Base-by-base conservation (phyloP, 192 early-diverging fungal genomes). In the Umbelopsis sp. region DNA sequence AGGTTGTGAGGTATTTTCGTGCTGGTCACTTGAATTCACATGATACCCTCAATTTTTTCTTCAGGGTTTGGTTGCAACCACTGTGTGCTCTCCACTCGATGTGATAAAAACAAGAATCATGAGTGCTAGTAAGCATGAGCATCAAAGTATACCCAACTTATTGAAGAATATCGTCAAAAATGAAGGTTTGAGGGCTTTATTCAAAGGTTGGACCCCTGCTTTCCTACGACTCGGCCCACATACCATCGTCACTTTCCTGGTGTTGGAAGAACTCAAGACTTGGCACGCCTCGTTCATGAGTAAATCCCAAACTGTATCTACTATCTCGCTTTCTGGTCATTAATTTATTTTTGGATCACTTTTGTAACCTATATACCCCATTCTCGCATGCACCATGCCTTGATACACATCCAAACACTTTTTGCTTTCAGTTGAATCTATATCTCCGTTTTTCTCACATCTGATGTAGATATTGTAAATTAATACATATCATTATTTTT, bases 191-290 rank as follows among this genome's bases (percentile, higher is more conserved):
- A n/a, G 65, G 7, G 91, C 90, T 7, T 64, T 95, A 21, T 95
- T 92, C 76, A 91, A 93, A 80, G 94, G 94, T 27, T 94, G 92
- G 92, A 80, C 91, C n/a, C 92, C 94, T 44, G 84, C 91, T 13
- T 95, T 91, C 80, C 76, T 91, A 27, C 83, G 94, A 48, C 80
- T 95, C 37, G 91, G 91, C 0, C 94, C 94, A 13, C 94, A 95
- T 69, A 93, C 92, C 37, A 90, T 93, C 46, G 84, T 91, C 18
- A 94, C 92, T 1, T 93, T 95, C 75, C 85, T 93, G 20, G 87
- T 93, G 27, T 81, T 95, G 7, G 94, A 95, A 71, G 82, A 91
- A 73, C 81, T 92, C 72, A 86, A 84, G 64, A 68, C 73, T 48
- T 67, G 48, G 51, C 65, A 61, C 25, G 18, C 55, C 16, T 61